Conservation (phyloP, 345 rosid species). For the Euphorbia pulcherrima region DNA sequence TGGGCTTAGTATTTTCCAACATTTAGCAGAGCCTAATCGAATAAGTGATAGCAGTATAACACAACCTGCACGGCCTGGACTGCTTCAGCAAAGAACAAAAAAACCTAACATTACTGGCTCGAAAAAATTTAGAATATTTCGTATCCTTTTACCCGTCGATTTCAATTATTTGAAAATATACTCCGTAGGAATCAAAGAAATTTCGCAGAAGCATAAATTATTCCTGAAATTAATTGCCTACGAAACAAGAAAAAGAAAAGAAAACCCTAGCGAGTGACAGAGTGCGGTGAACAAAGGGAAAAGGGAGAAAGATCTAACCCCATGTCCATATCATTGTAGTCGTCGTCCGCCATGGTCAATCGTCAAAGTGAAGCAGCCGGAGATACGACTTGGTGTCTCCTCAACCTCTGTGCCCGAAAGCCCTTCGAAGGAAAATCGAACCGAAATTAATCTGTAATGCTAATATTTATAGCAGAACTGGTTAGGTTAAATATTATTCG, state of each 20-base stretch:
- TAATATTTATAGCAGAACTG: background rate
- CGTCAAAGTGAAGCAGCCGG: background rate
- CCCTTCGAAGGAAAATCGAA: background rate
- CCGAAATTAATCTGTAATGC: background rate
- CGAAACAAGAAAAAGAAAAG: background rate
- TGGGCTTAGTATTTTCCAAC: background rate
- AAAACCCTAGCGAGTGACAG: background rate
- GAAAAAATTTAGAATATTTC: background rate
- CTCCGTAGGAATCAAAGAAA: background rate
- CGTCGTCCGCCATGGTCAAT: slow-evolving; percentile 68
- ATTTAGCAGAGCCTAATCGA: background rate
- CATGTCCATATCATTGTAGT: slow-evolving; percentile 57
- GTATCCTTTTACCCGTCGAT: too few species aligned
- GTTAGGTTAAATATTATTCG: background rate
- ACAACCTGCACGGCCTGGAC: background rate
- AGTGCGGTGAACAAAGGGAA: background rate
- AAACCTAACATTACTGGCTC: background rate
- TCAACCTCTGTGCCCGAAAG: background rate
- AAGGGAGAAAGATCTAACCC: slow-evolving; percentile 31
- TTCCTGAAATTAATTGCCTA: background rate
- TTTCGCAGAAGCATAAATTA: background rate
- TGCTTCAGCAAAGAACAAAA: background rate
- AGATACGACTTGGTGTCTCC: background rate
- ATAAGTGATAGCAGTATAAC: background rate
- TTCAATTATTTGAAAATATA: background rate